These are phyloP conservation scores for Zoysia japonica DNA, from an alignment of 176 grass and related monocot genomes.

Conservation along the genomic window DNA sequence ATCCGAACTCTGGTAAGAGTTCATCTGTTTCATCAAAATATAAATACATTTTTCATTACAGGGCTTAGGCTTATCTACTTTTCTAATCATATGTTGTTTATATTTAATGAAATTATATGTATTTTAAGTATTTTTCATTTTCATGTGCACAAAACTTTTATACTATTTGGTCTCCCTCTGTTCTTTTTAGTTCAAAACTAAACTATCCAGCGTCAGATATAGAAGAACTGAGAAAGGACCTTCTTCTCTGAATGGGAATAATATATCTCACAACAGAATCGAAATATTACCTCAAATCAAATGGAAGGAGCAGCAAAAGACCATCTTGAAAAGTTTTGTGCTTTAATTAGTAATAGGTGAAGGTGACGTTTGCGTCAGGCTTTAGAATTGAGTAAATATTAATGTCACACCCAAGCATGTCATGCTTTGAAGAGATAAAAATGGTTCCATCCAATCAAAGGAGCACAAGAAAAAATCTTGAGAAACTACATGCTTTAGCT, in stretches of 20 bases:
- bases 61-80: too few species aligned
- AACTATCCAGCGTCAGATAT: too few species aligned
- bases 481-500: constrained; percentile 1
- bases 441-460: constrained; percentile 11
- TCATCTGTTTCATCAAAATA: not conserved
- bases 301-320: constrained; percentile 19
- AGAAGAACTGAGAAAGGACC: too few species aligned
- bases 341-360: not conserved
- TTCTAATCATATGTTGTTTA: not conserved
- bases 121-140: not conserved
- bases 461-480: not conserved
- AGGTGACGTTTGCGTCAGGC: constrained; percentile 3
- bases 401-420: not conserved
- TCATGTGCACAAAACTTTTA: not conserved
- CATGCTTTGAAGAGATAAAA: not conserved
- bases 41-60: too few species aligned
- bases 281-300: constrained; percentile 9
- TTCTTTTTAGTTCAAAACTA: too few species aligned
- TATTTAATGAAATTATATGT: not conserved
- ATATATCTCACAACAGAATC: not conserved
- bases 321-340: not conserved
- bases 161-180: not conserved
- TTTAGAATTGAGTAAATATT: constrained; percentile 13
- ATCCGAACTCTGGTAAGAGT: not conserved
- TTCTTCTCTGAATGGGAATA: not conserved